Evolutionary conservation across 177 flowering plant species (phyloP), one percentile per base, ranked within the genome.

Genomic region (Telopea speciosissima): DNA sequence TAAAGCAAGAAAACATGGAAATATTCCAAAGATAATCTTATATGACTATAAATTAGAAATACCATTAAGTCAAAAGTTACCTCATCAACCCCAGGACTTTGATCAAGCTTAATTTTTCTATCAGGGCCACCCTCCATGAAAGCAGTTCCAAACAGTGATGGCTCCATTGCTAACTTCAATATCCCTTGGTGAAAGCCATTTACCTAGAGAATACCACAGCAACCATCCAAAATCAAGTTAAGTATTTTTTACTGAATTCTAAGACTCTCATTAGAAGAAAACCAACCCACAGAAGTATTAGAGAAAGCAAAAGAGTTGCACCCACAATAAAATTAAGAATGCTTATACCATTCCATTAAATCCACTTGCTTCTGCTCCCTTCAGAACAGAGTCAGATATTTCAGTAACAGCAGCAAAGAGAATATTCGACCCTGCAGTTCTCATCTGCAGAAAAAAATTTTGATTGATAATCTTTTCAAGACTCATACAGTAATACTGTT

Each of bases 71-170:
- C 24, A 68, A 62, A 24, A 65, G 31, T 68, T 85, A 94, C 98
- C 97, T 92, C 99, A 83, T 92, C 97, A 74, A 82, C 79, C 56
- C 92, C 97, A 59, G 97, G 92, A 77, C 85, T 89, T 25, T 82
- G 83, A 77, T 94, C 99, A 72, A 94, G 95, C 79, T 85, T 86
- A 69, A 94, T 89, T 76, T 85, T 88, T 75, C 97, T 84, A 77
- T 90, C 88, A 61, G 99, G 97, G 62, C 99, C 99, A 76, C 99
- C 97, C 80, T 88, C 97, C 89, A 92, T 75, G 74, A 92, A 80
- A 72, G 93, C 93, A 81, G 80, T 83, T 54, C 97, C 89, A 67
- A 88, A 74, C 0, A 94, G 45, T 23, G 96, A 84, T 74, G 99
- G 99, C 78, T 94, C 99, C 97, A 94, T 88, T 2, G 99, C 97